Evolutionary conservation across 2,329 filamentous ascomycete species (phyloP), one percentile per base, ranked within the genome.

Genomic region (Fusarium sp.): DNA sequence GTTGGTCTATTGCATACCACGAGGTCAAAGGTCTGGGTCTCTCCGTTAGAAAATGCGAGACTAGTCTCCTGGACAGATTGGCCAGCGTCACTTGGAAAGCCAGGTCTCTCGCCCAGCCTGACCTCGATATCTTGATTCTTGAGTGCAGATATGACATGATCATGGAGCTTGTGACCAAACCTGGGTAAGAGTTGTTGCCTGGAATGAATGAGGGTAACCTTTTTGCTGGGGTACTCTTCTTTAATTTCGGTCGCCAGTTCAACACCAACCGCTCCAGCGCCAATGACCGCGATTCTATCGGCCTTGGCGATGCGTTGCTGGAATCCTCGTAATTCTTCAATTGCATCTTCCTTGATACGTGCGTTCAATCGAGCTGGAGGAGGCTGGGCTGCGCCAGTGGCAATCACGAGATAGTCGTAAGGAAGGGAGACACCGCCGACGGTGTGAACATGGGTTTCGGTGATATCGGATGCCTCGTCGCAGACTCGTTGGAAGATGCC

Each of bases 351-450:
- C 9, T 56, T 57, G 1, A 38, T 38, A 0, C 17, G 28, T 2
- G 74, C 52, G 4, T 44, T 2, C 11, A 72, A 18, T 9, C 71
- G 63, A 7, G 68, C 68, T 1, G 74, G 74, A 1, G 71, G 56
- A 13, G 71, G 73, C 18, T 75, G 74, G 0, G 58, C 59, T 2
- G 73, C 71, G 18, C 74, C 74, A 6, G 73, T 75, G 1, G 74
- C 73, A 10, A 75, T n/a, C 0, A 72, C 58, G 2, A 74, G 61
- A 4, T 72, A 74, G 0, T 69, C 58, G 12, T 66, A 75, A 4
- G 51, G 20, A 4, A 75, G 3, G 0, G 51, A 47, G 7, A n/a
- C 7, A 1, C 73, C 73, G 5, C 22, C 44, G 0, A 12, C 35
- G 5, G 70, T 58, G 7, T 48, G 44, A 3, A 75, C 33, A 17